Evolutionary conservation across 2,329 filamentous ascomycete species (phyloP).

Genomic region (Colletotrichum gloeosporioides): DNA sequence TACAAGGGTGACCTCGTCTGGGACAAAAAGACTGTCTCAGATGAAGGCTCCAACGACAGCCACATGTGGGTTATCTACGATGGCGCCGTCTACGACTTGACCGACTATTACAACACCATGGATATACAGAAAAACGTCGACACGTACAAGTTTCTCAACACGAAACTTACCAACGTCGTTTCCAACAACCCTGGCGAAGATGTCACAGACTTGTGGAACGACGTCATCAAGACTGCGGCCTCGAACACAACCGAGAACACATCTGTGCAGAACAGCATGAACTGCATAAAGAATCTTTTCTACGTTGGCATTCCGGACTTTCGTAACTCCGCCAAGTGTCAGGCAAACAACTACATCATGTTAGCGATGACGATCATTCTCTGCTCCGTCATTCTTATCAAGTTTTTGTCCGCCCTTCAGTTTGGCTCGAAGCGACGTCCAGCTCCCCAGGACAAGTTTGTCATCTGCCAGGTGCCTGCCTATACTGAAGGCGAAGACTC

Average conservation of each 20-base stretch:
- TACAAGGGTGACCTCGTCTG: constrained; percentile 88
- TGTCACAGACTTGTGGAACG: constrained; percentile 71
- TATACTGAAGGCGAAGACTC: constrained; percentile 99
- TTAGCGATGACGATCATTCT: constrained; percentile 87
- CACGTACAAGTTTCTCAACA: constrained; percentile 75
- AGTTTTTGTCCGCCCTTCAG: constrained; percentile 92
- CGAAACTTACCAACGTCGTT: constrained; percentile 70
- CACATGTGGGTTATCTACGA: constrained; percentile 84
- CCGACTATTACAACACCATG: constrained; percentile 86
- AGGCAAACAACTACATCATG: constrained; percentile 90
- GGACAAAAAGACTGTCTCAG: constrained; percentile 61
- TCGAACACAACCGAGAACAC: constrained; percentile 57
- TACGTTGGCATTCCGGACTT: constrained; percentile 88
- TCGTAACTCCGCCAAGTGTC: constrained; percentile 75
- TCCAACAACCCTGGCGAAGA: constrained; percentile 80
- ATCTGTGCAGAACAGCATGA: constrained; percentile 68
- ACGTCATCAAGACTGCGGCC: constrained; percentile 50
- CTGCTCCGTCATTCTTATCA: constrained; percentile 78
- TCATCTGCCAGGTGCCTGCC: constrained; percentile 96
- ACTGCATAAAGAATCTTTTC: constrained; percentile 84
- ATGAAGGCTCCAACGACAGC: constrained; percentile 69
- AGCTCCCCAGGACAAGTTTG: constrained; percentile 94
- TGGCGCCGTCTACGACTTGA: constrained; percentile 83
- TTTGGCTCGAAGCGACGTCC: constrained; percentile 92
- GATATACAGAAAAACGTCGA: constrained; percentile 58